These are phyloP conservation scores for Acephala macrosclerotiorum DNA, from an alignment of 2,329 filamentous ascomycete species.

Conservation along the genomic window DNA sequence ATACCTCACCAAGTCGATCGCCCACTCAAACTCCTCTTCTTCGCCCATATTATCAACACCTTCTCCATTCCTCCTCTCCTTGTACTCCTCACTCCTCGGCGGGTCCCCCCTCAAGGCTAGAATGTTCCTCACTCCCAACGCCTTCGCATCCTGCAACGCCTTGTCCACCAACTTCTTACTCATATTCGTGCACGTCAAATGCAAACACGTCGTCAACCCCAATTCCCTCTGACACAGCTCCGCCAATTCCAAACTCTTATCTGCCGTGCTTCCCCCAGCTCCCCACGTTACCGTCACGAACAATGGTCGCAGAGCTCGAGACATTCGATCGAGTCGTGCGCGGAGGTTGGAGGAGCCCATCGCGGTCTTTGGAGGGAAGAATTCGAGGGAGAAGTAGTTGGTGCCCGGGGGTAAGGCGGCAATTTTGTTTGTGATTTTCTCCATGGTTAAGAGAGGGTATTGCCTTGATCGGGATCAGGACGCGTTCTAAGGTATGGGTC, in stretches of 20 bases:
- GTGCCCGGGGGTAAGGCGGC: conserved; percentile 82
- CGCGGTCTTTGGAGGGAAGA: conserved; percentile 97
- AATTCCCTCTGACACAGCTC: conserved; percentile 94
- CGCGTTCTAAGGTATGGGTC: not conserved
- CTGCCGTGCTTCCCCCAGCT: conserved; percentile 89
- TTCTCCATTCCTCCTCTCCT: conserved; percentile 64
- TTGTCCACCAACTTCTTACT: conserved; percentile 84
- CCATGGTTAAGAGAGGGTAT: conserved; percentile 44
- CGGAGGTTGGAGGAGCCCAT: conserved; percentile 96
- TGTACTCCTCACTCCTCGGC: conserved; percentile 87
- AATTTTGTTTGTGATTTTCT: conserved; percentile 95
- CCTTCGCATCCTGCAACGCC: conserved; percentile 89
- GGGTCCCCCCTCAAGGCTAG: conserved; percentile 91
- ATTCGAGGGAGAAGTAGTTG: conserved; percentile 95
- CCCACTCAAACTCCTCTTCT: conserved; percentile 80
- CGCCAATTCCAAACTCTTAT: conserved; percentile 91
- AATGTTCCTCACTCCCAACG: conserved; percentile 90
- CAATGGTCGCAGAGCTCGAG: conserved; percentile 85
- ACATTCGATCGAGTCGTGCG: conserved; percentile 93
- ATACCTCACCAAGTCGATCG: conserved; percentile 87
- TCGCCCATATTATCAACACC: conserved; percentile 48
- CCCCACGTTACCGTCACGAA: conserved; percentile 99
- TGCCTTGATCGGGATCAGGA: not conserved
- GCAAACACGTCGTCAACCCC: conserved; percentile 91
- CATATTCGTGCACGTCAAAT: conserved; percentile 99